These are phyloP conservation scores for Globisporangium alternatum DNA, from an alignment of 352 stramenopile species.

Conservation along the genomic window DNA sequence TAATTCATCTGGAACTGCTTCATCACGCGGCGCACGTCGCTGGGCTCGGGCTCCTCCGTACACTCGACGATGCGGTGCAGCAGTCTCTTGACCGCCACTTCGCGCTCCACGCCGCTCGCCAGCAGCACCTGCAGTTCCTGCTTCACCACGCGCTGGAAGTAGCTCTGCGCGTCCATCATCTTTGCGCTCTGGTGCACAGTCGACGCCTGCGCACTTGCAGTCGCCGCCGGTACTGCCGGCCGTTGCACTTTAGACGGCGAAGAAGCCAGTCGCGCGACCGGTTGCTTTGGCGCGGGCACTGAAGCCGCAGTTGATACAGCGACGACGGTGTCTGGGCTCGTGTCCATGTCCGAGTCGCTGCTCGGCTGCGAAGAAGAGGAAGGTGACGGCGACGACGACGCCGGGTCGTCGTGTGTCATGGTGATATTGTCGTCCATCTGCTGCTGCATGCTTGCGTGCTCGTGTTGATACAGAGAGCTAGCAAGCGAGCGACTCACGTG, in stretches of 20 bases:
- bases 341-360: conserved; percentile 19
- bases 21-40: conserved; percentile 76
- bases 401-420: conserved; percentile 14
- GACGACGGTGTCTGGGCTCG: neutral
- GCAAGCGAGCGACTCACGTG: too few species aligned
- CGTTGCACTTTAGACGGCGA: neutral
- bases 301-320: neutral
- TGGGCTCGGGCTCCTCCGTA: conserved; percentile 52
- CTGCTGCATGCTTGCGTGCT: neutral
- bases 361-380: neutral
- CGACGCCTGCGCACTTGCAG: neutral
- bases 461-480: neutral
- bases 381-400: conserved; percentile 1
- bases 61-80: conserved; percentile 72
- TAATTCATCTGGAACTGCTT: conserved; percentile 85
- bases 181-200: conserved; percentile 34
- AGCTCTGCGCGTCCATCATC: conserved; percentile 67
- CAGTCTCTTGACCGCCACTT: conserved; percentile 72
- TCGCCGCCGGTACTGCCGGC: neutral
- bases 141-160: conserved; percentile 79
- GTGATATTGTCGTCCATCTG: conserved; percentile 13
- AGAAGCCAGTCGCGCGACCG: neutral
- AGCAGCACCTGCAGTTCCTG: conserved; percentile 75
- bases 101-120: conserved; percentile 42
- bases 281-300: neutral